Evolutionary conservation across 2,329 filamentous ascomycete species (phyloP).

Genomic region (Cladosporium sp.): DNA sequence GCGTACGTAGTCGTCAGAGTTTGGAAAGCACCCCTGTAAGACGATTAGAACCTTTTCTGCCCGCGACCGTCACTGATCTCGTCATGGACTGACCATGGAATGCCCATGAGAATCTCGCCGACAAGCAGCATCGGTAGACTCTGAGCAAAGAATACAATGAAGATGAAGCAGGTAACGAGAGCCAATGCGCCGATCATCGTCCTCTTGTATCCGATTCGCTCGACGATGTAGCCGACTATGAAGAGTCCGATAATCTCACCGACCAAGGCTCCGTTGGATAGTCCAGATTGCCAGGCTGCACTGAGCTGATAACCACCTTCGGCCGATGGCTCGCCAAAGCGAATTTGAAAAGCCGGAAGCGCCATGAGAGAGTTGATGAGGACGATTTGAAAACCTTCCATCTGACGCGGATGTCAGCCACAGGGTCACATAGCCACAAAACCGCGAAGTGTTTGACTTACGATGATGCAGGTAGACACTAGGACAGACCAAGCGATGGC

Average conservation of each 20-base stretch:
- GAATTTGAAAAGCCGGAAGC: slow-evolving; percentile 24
- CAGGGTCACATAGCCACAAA: too few relatives aligned
- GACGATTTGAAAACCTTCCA: slow-evolving; percentile 37
- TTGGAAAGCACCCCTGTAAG: slow-evolving; percentile 15
- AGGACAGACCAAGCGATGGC: slow-evolving; percentile 34
- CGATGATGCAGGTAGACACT: slow-evolving; percentile 31
- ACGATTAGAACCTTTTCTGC: not conserved
- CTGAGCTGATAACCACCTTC: slow-evolving; percentile 41
- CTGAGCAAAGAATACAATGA: slow-evolving; percentile 9
- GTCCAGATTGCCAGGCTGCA: slow-evolving; percentile 52
- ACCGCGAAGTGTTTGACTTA: too few relatives aligned
- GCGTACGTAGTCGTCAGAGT: slow-evolving; percentile 53
- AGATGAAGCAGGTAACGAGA: slow-evolving; percentile 50
- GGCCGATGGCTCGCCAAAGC: slow-evolving; percentile 37
- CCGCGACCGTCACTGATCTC: not conserved
- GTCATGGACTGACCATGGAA: slow-evolving; percentile 18
- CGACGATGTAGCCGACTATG: slow-evolving; percentile 59
- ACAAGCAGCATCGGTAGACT: slow-evolving; percentile 23
- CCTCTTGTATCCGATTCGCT: slow-evolving; percentile 38
- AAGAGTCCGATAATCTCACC: slow-evolving; percentile 63
- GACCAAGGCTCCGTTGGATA: slow-evolving; percentile 51
- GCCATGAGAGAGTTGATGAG: slow-evolving; percentile 32
- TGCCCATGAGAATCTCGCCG: slow-evolving; percentile 33
- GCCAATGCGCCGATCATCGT: slow-evolving; percentile 56
- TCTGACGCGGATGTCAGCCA: slow-evolving; percentile 12